phyloP scores from a whole-genome alignment of 164 flowering plant genomes.

The Aristolochia fimbriata region DNA sequence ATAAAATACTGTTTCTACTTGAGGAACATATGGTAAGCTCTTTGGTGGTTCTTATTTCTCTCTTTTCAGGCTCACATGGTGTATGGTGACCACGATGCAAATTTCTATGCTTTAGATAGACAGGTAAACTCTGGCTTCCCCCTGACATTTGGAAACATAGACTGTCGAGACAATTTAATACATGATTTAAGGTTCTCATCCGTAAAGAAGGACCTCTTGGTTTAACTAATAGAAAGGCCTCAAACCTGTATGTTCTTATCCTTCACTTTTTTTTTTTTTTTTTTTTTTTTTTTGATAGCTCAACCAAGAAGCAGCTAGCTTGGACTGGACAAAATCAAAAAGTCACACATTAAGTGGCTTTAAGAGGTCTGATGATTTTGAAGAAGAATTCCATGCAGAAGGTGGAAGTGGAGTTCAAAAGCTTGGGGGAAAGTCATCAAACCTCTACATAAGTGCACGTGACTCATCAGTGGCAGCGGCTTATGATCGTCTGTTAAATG shows the following conservation, averaged over 20 bases:
- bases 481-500: constrained; percentile 38
- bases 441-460: constrained; percentile 52
- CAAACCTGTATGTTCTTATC: not conserved
- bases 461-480: constrained; percentile 84
- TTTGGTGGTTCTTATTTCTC: not conserved
- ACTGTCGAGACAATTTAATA: no score
- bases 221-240: no score
- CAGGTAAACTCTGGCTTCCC: constrained; percentile 38
- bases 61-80: constrained; percentile 93
- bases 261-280: constrained; percentile 5
- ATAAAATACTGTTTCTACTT: no score
- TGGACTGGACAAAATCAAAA: constrained; percentile 91
- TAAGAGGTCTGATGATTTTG: constrained; percentile 24
- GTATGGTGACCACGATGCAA: constrained; percentile 83
- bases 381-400: constrained; percentile 28
- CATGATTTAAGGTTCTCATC: no score
- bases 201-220: no score
- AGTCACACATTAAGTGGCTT: constrained; percentile 54
- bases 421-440: constrained; percentile 59
- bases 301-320: constrained; percentile 65
- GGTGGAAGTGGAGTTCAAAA: constrained; percentile 33
- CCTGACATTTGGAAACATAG: no score
- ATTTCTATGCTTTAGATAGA: constrained; percentile 63
- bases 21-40: no score
- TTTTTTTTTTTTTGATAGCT: constrained; percentile 37